Evolutionary conservation across 148 eudicot genomes (phyloP), one percentile per base, ranked within the genome.

Genomic region (Fagopyrum esculentum): DNA sequence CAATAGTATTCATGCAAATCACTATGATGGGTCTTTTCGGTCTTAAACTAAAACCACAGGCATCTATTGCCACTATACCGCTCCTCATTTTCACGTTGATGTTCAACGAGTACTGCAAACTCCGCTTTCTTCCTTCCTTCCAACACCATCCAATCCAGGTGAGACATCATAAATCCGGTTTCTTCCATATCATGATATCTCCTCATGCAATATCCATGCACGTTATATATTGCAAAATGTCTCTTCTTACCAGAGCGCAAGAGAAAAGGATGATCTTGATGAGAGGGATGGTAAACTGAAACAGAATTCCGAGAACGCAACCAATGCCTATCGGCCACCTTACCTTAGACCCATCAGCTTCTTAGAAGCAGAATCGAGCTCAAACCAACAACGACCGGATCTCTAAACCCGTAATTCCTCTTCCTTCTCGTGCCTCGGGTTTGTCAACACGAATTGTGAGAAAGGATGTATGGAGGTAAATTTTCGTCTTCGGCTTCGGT

Each of bases 11-110:
- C 72, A 86, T 89, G 86, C 97, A 93, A 86, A 82, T 93, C 72
- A 85, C 95, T 6, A 93, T 93, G 98, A 87, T 93, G 74, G 98
- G 98, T 75, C 89, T 93, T 47, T 93, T 93, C 75, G 98, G 98
- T 74, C 77, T 93, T 76, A 93, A 93, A 82, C 84, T 87, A 47
- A 93, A 93, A 83, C 97, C 98, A n/a, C 85, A 84, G 68, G 97
- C 97, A 71, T 84, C 91, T 51, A 50, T 93, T 79, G 88, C 95
- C 71, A 87, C 95, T 10, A 79, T 93, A 71, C 94, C 97, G 6
- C 90, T 93, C 71, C 78, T 91, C 48, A 60, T 91, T 57, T 73
- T 89, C 52, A 91, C 94, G 6, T 9, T 93, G 43, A 56, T 89
- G 81, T 91, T 89, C 82, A 93, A 93, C 29, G 98, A 93, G 79